phyloP scores from a whole-genome alignment of 2,329 filamentous ascomycete genomes.

The Thelonectria blattea region DNA sequence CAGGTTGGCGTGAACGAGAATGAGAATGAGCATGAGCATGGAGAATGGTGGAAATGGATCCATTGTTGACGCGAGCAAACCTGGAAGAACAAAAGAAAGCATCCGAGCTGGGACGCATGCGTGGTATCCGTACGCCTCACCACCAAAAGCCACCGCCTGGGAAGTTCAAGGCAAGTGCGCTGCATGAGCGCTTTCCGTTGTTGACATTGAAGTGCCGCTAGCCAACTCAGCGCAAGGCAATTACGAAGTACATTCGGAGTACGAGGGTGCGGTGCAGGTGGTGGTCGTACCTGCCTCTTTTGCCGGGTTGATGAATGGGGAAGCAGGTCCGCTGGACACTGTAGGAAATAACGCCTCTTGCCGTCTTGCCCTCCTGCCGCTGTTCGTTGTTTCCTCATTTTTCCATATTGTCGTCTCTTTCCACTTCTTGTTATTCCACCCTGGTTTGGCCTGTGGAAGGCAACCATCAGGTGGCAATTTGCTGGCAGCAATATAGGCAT shows the following conservation, averaged over 20 bases:
- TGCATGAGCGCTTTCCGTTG: neutral
- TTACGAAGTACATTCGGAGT: neutral
- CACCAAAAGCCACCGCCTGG: neutral
- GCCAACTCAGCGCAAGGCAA: neutral
- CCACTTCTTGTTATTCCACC: neutral
- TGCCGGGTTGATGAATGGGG: neutral
- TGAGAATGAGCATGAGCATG: conserved; percentile 13
- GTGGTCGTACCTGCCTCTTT: neutral
- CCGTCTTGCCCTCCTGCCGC: neutral
- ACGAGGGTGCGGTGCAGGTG: too few relatives aligned
- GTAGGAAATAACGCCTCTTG: neutral
- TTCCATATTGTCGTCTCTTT: neutral
- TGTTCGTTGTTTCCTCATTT: conserved; percentile 8
- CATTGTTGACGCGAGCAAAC: neutral
- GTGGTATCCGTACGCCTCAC: too few relatives aligned
- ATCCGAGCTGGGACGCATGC: neutral
- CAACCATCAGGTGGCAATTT: conserved; percentile 1
- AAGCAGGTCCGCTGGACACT: neutral
- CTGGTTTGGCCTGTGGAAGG: neutral
- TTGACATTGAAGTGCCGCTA: neutral
- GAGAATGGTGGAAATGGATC: conserved; percentile 1
- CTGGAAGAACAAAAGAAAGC: neutral
- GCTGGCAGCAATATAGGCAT: conserved; percentile 1
- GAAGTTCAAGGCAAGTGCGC: neutral
- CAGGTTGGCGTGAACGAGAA: neutral